These are phyloP conservation scores for Myochromella boudieri DNA, from an alignment of 768 basidiomycete genomes.

Conservation along the genomic window DNA sequence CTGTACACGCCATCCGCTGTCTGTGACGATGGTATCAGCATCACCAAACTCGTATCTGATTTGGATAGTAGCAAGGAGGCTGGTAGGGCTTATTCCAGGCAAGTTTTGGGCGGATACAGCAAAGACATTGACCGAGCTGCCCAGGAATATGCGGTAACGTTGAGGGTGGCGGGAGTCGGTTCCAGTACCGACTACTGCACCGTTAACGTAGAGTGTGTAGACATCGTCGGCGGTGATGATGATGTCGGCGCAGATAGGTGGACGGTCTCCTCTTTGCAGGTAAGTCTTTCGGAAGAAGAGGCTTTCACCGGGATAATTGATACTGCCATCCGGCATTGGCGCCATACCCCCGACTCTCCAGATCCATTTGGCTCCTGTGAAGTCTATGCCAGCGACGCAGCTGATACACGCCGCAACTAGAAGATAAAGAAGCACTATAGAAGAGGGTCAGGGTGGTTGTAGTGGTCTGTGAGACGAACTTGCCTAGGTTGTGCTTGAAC, in stretches of 20 bases:
- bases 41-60: conserved; percentile 30
- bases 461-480: neutral
- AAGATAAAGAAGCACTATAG: neutral
- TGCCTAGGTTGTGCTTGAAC: neutral
- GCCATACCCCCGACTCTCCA: conserved; percentile 8
- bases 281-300: conserved; percentile 29
- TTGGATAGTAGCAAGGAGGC: conserved; percentile 28
- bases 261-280: conserved; percentile 21
- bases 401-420: neutral
- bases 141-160: conserved; percentile 29
- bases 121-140: conserved; percentile 29
- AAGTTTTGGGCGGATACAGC: conserved; percentile 24
- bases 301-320: conserved; percentile 22
- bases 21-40: conserved; percentile 28
- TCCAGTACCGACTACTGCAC: conserved; percentile 22
- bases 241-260: conserved; percentile 28
- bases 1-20: conserved; percentile 27
- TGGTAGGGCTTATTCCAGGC: conserved; percentile 22
- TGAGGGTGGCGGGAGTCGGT: conserved; percentile 19
- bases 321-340: conserved; percentile 7
- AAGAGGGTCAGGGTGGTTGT: neutral
- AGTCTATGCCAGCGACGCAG: neutral
- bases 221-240: conserved; percentile 30
- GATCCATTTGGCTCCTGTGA: conserved; percentile 9
- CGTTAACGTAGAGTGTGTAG: conserved; percentile 31